phyloP scores from a whole-genome alignment of 192 early-diverging fungal genomes.

The Geosiphon pyriformis region DNA sequence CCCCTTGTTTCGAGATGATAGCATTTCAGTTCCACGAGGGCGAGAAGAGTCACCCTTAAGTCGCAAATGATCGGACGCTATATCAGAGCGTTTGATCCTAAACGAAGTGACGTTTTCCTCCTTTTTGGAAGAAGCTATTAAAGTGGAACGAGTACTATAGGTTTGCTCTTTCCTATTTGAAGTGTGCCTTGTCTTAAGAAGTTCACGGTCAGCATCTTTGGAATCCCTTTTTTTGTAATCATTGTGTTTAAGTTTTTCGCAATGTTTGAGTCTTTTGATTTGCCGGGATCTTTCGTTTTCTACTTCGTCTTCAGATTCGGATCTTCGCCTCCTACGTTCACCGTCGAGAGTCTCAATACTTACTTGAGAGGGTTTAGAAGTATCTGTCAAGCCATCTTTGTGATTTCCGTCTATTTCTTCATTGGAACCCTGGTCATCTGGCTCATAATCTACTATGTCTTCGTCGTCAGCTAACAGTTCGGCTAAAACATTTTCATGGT shows the following conservation, averaged over 20 bases:
- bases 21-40: neutral
- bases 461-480: neutral
- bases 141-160: neutral
- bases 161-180: neutral
- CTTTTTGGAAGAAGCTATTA: no score
- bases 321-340: neutral
- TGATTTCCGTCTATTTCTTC: slow-evolving; percentile 1
- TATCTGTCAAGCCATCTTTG: no score
- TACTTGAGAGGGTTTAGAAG: neutral
- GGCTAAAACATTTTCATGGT: neutral
- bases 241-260: neutral
- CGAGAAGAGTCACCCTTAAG: neutral
- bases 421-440: neutral
- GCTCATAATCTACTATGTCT: slow-evolving; percentile 2
- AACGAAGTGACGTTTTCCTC: no score
- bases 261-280: neutral
- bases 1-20: neutral
- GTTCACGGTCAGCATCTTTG: neutral
- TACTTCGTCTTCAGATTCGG: neutral
- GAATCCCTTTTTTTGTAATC: neutral
- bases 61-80: neutral
- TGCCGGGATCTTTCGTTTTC: neutral
- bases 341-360: neutral
- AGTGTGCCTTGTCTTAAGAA: neutral
- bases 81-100: neutral